Conservation (phyloP, 202 grass and related monocot species). For the Carex arenaria region DNA sequence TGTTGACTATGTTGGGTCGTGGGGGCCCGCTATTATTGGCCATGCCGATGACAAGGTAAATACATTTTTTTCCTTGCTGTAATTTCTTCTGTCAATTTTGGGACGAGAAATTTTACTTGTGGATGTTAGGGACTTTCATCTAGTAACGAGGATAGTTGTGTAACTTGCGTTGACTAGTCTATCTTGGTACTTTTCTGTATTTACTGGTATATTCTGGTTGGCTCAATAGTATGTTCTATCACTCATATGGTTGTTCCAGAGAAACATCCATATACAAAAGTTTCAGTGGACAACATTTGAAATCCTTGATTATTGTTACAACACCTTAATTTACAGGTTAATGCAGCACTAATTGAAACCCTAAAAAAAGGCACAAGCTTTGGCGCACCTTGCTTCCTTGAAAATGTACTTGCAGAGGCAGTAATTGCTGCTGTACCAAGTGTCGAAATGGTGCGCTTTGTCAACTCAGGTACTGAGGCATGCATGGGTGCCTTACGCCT, state of each 20-base stretch:
- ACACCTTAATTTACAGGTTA: slow-evolving; percentile 46
- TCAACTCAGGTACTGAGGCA: slow-evolving; percentile 95
- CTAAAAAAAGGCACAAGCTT: slow-evolving; percentile 99
- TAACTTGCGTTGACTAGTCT: not conserved
- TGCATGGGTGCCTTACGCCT: slow-evolving; percentile 99
- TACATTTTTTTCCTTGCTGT: not conserved
- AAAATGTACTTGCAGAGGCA: slow-evolving; percentile 91
- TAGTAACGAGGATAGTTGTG: not conserved
- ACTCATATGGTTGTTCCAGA: not conserved
- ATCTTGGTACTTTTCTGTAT: not conserved
- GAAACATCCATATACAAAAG: not conserved
- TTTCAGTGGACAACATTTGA: not conserved
- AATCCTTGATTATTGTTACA: not conserved
- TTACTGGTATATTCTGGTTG: not conserved
- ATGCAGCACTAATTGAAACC: slow-evolving; percentile 79
- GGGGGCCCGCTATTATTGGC: slow-evolving; percentile 95
- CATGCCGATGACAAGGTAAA: slow-evolving; percentile 85
- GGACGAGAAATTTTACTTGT: not conserved
- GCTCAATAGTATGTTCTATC: not conserved
- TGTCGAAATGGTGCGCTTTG: slow-evolving; percentile 97
- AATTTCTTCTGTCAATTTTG: not conserved
- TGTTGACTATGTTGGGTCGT: slow-evolving; percentile 98
- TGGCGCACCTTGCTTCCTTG: slow-evolving; percentile 82
- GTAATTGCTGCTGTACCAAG: slow-evolving; percentile 92
- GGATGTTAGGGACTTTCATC: not conserved